Evolutionary conservation across 768 basidiomycete genomes (phyloP).

Genomic region (Xerocomellus intermedius): DNA sequence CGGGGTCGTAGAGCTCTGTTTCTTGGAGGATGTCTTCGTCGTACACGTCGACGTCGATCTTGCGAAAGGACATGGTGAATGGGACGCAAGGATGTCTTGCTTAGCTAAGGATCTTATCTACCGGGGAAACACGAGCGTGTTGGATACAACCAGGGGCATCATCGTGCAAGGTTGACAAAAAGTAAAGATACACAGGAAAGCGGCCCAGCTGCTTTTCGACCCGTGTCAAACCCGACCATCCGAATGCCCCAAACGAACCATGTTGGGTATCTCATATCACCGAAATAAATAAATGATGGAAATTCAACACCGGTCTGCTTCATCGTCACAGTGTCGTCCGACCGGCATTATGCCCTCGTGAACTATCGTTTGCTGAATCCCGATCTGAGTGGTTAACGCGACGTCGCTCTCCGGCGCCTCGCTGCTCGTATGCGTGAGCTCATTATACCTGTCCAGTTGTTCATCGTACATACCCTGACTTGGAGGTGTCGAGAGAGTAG

Average conservation of each 20-base stretch:
- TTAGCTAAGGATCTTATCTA: not conserved
- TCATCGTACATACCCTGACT: slow-evolving; percentile 1
- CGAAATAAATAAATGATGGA: not conserved
- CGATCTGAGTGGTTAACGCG: slow-evolving; percentile 13
- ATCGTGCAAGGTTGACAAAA: no score
- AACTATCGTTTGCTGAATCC: not conserved
- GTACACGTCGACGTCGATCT: slow-evolving; percentile 90
- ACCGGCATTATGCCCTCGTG: not conserved
- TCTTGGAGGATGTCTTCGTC: slow-evolving; percentile 90
- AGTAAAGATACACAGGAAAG: not conserved
- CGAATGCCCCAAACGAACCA: not conserved
- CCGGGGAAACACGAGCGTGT: no score
- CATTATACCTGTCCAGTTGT: not conserved
- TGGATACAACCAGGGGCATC: no score
- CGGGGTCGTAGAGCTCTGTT: slow-evolving; percentile 82
- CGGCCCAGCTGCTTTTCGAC: not conserved
- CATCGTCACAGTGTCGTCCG: not conserved
- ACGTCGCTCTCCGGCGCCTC: not conserved
- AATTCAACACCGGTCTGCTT: not conserved
- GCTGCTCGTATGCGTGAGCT: slow-evolving; percentile 7
- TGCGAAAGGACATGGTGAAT: slow-evolving; percentile 65
- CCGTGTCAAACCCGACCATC: not conserved
- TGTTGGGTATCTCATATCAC: not conserved
- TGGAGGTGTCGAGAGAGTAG: not conserved
- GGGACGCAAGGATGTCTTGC: not conserved